A percentile compares a stretch with the other conserved stretches of the same genome.
phyloP scores from a whole-genome alignment of 805 yeast genomes.

The Saturnispora silvae region DNA sequence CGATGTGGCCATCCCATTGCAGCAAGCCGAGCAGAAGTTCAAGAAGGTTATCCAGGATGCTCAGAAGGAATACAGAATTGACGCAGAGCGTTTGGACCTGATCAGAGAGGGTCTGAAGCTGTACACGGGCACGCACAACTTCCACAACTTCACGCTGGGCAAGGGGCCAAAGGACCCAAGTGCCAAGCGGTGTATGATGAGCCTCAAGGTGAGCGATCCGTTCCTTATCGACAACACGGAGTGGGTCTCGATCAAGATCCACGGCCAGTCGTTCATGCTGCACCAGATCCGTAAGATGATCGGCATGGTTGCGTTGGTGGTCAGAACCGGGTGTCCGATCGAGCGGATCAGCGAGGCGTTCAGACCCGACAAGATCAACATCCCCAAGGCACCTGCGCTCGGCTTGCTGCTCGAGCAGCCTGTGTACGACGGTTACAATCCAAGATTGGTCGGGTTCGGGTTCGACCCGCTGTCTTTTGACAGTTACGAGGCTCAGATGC shows the following conservation, averaged over 20 bases:
- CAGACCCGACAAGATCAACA: slow-evolving; percentile 61
- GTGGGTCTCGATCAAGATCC: slow-evolving; percentile 92
- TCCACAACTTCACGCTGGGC: slow-evolving; percentile 36
- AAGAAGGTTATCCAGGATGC: slow-evolving; percentile 55
- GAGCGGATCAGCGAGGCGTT: slow-evolving; percentile 71
- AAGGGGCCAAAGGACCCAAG: slow-evolving; percentile 77
- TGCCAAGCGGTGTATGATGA: slow-evolving; percentile 73
- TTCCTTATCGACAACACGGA: slow-evolving; percentile 88
- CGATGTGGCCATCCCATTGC: slow-evolving; percentile 26
- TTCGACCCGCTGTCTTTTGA: slow-evolving; percentile 65
- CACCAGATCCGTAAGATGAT: slow-evolving; percentile 98
- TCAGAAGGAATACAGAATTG: slow-evolving; percentile 61
- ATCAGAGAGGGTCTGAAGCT: slow-evolving; percentile 60
- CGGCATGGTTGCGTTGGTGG: slow-evolving; percentile 80
- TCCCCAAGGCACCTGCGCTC: slow-evolving; percentile 96
- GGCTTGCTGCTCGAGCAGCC: slow-evolving; percentile 88
- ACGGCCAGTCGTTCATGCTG: slow-evolving; percentile 96
- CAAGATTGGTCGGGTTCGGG: slow-evolving; percentile 60
- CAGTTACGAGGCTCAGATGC: slow-evolving; percentile 58
- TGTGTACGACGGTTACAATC: slow-evolving; percentile 78
- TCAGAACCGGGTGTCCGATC: slow-evolving; percentile 78
- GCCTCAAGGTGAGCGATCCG: slow-evolving; percentile 73
- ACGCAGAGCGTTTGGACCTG: slow-evolving; percentile 46
- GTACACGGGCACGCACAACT: slow-evolving; percentile 84
- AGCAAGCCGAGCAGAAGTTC: slow-evolving; percentile 32